Conservation (phyloP, 176 grass and related monocot species). For the Luzula sylvatica region DNA sequence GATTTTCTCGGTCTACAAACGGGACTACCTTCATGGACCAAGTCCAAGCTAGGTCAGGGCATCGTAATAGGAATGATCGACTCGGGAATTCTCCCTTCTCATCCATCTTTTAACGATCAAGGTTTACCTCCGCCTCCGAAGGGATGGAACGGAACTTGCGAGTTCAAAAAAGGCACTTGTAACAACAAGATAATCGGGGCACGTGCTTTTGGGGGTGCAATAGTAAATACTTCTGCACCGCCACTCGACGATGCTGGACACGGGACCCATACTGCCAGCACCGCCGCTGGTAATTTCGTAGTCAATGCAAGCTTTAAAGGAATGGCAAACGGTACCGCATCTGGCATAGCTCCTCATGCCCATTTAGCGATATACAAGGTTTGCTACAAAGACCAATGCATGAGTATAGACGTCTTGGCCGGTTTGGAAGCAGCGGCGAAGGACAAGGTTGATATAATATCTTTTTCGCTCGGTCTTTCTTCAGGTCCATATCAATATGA, state of each 20-base stretch:
- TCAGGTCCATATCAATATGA: slow-evolving; percentile 68
- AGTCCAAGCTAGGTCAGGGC: slow-evolving; percentile 41
- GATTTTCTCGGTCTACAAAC: slow-evolving; percentile 65
- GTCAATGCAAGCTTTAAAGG: slow-evolving; percentile 55
- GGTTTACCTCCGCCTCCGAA: slow-evolving; percentile 46
- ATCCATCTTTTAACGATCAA: slow-evolving; percentile 66
- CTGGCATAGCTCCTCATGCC: slow-evolving; percentile 82
- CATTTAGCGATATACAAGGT: slow-evolving; percentile 80
- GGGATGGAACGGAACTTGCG: slow-evolving; percentile 51
- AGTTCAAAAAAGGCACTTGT: slow-evolving; percentile 46
- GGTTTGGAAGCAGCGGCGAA: slow-evolving; percentile 57
- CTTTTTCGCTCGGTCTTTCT: slow-evolving; percentile 64
- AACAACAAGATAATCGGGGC: slow-evolving; percentile 82
- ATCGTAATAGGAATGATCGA: slow-evolving; percentile 71
- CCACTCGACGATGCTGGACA: slow-evolving; percentile 59
- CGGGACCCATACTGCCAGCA: slow-evolving; percentile 79
- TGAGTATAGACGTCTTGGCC: slow-evolving; percentile 65
- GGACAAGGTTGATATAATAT: slow-evolving; percentile 67
- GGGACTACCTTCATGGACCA: slow-evolving; percentile 45
- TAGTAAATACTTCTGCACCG: slow-evolving; percentile 40
- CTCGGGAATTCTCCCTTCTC: slow-evolving; percentile 59
- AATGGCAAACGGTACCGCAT: slow-evolving; percentile 67
- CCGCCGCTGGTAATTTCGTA: slow-evolving; percentile 73
- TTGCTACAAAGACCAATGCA: slow-evolving; percentile 49
- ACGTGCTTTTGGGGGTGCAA: slow-evolving; percentile 48